These are phyloP conservation scores for Chrysoporthe deuterocubensis DNA, from an alignment of 2,329 filamentous ascomycete species.

Conservation along the genomic window DNA sequence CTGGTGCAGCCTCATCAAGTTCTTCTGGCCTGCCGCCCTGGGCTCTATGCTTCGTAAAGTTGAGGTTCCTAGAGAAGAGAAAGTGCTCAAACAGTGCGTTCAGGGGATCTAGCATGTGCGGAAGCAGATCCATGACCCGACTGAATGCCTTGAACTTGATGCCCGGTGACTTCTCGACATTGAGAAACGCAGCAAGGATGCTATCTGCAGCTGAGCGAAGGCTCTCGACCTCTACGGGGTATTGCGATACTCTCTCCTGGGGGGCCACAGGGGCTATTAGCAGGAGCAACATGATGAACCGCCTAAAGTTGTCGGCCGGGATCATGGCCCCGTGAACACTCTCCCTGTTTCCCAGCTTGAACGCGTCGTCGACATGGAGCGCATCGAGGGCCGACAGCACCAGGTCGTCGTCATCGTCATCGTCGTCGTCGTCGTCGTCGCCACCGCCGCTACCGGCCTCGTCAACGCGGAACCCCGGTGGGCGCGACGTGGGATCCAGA, in stretches of 20 bases:
- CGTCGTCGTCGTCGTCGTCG: slow-evolving; percentile 41
- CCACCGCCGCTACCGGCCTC: slow-evolving; percentile 46
- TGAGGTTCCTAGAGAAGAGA: slow-evolving; percentile 72
- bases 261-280: slow-evolving; percentile 66
- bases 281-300: slow-evolving; percentile 71
- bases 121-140: slow-evolving; percentile 61
- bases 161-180: slow-evolving; percentile 66
- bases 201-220: slow-evolving; percentile 66
- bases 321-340: slow-evolving; percentile 69
- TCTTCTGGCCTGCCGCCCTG: slow-evolving; percentile 38
- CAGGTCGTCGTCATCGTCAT: slow-evolving; percentile 58
- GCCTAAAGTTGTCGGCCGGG: slow-evolving; percentile 73
- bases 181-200: slow-evolving; percentile 67
- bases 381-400: slow-evolving; percentile 71
- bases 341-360: slow-evolving; percentile 54
- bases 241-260: slow-evolving; percentile 67
- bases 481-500: slow-evolving; percentile 29
- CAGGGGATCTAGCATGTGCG: slow-evolving; percentile 70
- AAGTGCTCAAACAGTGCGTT: slow-evolving; percentile 75
- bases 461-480: slow-evolving; percentile 51
- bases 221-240: slow-evolving; percentile 61
- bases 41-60: slow-evolving; percentile 62
- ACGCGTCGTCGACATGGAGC: slow-evolving; percentile 66
- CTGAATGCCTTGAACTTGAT: slow-evolving; percentile 67
- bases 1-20: slow-evolving; percentile 15